Evolutionary conservation across 306 rosid genomes (phyloP), one percentile per base, ranked within the genome.

Genomic region (Datisca glomerata): DNA sequence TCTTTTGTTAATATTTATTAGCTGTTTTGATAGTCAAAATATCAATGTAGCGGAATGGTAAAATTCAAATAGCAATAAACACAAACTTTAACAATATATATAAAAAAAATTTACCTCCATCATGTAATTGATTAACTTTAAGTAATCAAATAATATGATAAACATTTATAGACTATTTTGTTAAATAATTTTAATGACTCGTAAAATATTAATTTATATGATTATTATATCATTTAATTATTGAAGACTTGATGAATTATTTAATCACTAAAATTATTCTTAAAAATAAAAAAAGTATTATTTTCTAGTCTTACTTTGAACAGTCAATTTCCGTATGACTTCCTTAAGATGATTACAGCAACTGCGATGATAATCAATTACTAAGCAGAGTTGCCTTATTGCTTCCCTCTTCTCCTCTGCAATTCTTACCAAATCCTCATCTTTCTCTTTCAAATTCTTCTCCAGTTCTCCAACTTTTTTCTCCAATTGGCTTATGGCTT

Each of bases 391-490:
- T 12, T 81, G 94, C 58, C 80, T 74, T 51, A 86, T 81, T 24
- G 72, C 96, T 61, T 78, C 92, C 36, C 65, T 68, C 70, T 86
- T 86, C 57, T 66, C 74, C 56, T 81, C 94, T 9, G 70, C 79
- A 42, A 78, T 61, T 12, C 47, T 42, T 28, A 50, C n/a, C 46
- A 81, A 45, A 21, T 63, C 78, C 27, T 59, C 84, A 22, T 86
- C 79, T 32, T 61, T 81, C 53, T 73, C 92, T 36, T 51, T 70
- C 7, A 81, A n/a, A n/a, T n/a, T n/a, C n/a, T n/a, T n/a, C n/a
- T n/a, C n/a, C n/a, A n/a, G n/a, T n/a, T 10, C 8, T 25, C 53
- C 23, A 31, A 73, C 59, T 55, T 64, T 76, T 56, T 70, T 61
- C 60, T 86, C 78, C n/a, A 86, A 70, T 34, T 72, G 69, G 2